Evolutionary conservation across 2,329 filamentous ascomycete genomes (phyloP).

Genomic region (Paecilomyces sp.): DNA sequence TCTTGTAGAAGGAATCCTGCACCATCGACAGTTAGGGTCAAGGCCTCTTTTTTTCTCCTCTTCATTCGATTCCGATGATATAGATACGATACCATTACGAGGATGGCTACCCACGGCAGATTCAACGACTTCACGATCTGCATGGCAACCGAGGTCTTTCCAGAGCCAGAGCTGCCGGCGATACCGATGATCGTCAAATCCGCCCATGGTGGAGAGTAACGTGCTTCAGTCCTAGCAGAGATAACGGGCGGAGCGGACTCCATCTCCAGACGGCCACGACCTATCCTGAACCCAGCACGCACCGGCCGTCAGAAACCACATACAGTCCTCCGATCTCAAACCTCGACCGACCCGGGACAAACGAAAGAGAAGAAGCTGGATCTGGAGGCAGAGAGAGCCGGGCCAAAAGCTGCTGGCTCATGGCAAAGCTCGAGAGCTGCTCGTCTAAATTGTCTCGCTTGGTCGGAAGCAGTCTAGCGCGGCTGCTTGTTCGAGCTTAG

Average conservation of each 20-base stretch:
- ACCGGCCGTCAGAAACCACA: neutral
- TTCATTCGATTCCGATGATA: conserved; percentile 14
- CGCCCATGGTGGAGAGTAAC: conserved; percentile 92
- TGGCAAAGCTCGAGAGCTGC: neutral
- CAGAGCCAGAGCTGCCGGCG: conserved; percentile 88
- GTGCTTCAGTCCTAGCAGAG: conserved; percentile 41
- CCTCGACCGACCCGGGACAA: neutral
- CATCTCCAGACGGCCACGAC: conserved; percentile 16
- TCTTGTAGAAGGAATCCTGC: conserved; percentile 97
- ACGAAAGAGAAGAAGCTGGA: neutral
- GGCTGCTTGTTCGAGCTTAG: neutral
- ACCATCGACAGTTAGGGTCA: conserved; percentile 2
- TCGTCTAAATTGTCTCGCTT: neutral
- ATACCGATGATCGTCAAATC: conserved; percentile 95
- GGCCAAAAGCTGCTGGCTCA: neutral
- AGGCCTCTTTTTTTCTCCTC: conserved; percentile 8
- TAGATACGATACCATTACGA: conserved; percentile 68
- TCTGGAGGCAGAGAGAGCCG: neutral
- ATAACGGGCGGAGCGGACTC: conserved; percentile 31
- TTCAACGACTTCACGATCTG: conserved; percentile 86
- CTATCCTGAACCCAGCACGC: neutral
- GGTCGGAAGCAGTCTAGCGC: neutral
- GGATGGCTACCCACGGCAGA: conserved; percentile 93
- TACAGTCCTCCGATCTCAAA: conserved; percentile 1
- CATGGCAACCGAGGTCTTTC: conserved; percentile 89